Conservation (phyloP, 148 eudicot species). For the Cornus suecica region DNA sequence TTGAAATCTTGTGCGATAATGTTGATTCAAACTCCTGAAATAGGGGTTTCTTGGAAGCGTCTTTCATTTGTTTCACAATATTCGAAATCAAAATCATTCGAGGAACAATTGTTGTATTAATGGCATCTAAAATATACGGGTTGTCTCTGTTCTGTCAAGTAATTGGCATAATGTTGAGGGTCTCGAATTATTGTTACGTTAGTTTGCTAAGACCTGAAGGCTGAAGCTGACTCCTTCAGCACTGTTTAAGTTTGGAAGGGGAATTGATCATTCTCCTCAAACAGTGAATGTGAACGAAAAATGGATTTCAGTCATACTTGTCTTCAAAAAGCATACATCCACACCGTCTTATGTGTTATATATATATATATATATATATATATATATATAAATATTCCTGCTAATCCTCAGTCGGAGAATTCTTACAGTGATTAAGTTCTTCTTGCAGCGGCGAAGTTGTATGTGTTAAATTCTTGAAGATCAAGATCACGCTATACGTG, state of each 20-base stretch:
- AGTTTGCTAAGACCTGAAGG: background rate
- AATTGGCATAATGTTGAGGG: background rate
- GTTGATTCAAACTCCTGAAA: background rate
- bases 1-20: background rate
- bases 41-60: background rate
- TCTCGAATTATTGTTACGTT: background rate
- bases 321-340: background rate
- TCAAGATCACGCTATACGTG: background rate
- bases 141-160: background rate
- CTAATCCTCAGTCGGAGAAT: background rate
- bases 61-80: background rate
- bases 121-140: background rate
- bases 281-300: background rate
- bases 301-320: background rate
- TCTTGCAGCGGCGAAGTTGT: conserved; percentile 43
- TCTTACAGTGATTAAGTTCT: conserved; percentile 1
- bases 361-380: too few relatives aligned
- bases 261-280: background rate
- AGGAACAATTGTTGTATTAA: background rate
- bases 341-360: background rate
- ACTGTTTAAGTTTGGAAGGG: background rate
- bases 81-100: background rate
- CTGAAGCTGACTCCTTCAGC: too few relatives aligned
- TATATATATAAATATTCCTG: too few relatives aligned
- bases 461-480: conserved; percentile 28